These are phyloP conservation scores for Rusavskia elegans DNA, from an alignment of 495 filamentous ascomycete genomes.

Conservation along the genomic window DNA sequence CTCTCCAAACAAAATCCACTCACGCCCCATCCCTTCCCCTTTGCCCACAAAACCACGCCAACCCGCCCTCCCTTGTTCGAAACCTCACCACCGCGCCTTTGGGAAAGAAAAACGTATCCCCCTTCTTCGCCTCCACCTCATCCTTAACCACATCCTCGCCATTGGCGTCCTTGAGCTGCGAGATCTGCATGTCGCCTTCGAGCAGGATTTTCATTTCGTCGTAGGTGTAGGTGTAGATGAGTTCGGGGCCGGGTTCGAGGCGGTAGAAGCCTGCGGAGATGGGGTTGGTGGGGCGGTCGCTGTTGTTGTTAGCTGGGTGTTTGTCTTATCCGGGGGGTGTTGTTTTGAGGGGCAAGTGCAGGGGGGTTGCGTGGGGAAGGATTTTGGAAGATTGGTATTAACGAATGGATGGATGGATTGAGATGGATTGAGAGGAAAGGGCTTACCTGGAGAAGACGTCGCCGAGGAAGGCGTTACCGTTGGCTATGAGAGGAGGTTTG, in stretches of 20 bases:
- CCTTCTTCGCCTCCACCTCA: constrained; percentile 47
- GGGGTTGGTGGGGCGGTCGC: constrained; percentile 43
- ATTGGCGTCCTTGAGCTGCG: constrained; percentile 2
- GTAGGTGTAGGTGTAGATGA: constrained; percentile 62
- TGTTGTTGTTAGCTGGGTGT: constrained; percentile 15
- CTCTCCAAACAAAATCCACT: not conserved
- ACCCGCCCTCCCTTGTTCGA: constrained; percentile 49
- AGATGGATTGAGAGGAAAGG: constrained; percentile 32
- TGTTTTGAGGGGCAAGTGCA: too few species aligned
- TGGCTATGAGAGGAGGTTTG: constrained; percentile 55
- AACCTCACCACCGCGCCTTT: constrained; percentile 69
- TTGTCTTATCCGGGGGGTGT: not conserved
- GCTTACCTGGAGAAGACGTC: constrained; percentile 44
- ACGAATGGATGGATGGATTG: constrained; percentile 42
- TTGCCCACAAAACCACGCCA: constrained; percentile 51
- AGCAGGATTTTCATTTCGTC: constrained; percentile 73
- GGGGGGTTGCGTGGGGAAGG: not conserved
- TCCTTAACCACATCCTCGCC: constrained; percentile 4
- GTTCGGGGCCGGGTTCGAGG: constrained; percentile 54
- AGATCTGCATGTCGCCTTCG: constrained; percentile 60
- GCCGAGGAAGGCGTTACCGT: constrained; percentile 59
- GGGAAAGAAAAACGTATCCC: constrained; percentile 67
- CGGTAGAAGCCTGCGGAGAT: constrained; percentile 60
- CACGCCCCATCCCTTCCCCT: constrained; percentile 11
- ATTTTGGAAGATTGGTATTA: not conserved